Evolutionary conservation across 352 stramenopile genomes (phyloP), one percentile per base, ranked within the genome.

Genomic region (Phytophthora sojae): DNA sequence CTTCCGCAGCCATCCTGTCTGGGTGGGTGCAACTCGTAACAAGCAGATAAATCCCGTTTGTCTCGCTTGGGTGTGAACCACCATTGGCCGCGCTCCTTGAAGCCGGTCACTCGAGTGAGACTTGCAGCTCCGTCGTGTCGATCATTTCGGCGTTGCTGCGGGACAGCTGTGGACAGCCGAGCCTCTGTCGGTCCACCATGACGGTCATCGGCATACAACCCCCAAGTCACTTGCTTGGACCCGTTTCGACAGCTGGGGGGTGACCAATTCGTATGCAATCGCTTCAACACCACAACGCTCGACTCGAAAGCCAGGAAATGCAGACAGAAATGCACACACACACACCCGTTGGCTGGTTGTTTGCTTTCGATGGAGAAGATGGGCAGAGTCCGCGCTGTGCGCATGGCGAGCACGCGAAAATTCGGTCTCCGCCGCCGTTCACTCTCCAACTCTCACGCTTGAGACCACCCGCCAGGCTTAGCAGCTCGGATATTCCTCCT

Each of bases 301-400:
- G 39, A 23, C 23, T 57, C 4, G 53, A 25, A 66, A 49, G 53
- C 25, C n/a, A 44, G 23, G 39, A 73, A 23, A 30, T 35, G 25
- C 51, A 67, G 50, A 64, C 58, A 68, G 30, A 73, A 68, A 68
- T 68, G 65, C 63, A 62, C 53, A 30, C 26, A 30, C 26, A 29
- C 26, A 29, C 26, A 29, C 26, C 26, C 26, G 26, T 29, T 29
- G 1, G 26, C 19, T 4, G 37, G 42, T 15, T 15, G 39, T 19
- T 47, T 69, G 62, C 37, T 58, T 25, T 8, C 26, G 63, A 30
- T 64, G 67, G 56, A 71, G 30, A 75, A 69, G 69, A 73, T 73
- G 58, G 64, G 53, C 69, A 57, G 6, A 30, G 51, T 21, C 51
- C 37, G 26, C 11, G 14, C 39, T 61, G 23, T 61, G 52, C 21